Percentiles rank a stretch among this genome's conserved stretches.
Conservation (phyloP, 163 green algal species). For the Scenedesmus sp. region DNA sequence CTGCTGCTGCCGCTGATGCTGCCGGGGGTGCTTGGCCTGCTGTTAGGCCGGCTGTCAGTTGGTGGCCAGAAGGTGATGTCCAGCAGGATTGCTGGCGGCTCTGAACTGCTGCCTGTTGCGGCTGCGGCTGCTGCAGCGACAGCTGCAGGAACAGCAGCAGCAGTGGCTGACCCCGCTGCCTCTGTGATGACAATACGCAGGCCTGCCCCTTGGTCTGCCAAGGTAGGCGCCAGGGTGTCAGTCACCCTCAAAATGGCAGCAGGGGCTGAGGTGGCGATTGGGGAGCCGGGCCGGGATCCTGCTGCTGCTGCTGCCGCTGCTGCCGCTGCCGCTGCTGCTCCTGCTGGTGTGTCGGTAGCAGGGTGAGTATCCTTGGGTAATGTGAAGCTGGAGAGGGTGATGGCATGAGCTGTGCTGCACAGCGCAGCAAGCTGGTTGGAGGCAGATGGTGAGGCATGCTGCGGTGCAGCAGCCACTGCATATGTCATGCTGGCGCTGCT, state of each 20-base stretch:
- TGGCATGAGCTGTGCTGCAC: background rate
- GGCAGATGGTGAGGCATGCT: background rate
- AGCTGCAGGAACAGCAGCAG: background rate
- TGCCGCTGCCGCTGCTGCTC: constrained; percentile 1
- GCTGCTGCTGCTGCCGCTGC: constrained; percentile 10
- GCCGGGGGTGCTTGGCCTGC: background rate
- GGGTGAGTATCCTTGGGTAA: background rate
- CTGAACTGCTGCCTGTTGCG: background rate
- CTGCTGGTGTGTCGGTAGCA: background rate
- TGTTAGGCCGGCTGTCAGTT: background rate
- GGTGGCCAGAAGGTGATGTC: background rate
- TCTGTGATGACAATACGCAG: background rate
- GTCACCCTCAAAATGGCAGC: background rate
- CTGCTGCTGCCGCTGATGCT: background rate
- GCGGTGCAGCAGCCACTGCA: background rate
- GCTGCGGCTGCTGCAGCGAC: background rate
- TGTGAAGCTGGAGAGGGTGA: background rate
- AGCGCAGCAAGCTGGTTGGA: background rate
- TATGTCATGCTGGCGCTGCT: background rate
- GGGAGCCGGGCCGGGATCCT: background rate
- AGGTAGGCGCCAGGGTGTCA: background rate
- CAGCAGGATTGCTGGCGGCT: background rate
- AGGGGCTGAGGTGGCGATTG: background rate
- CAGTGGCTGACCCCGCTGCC: background rate
- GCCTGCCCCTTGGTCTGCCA: background rate